Evolutionary conservation across 2,329 filamentous ascomycete species (phyloP).

Genomic region (Pseudocercospora musae): DNA sequence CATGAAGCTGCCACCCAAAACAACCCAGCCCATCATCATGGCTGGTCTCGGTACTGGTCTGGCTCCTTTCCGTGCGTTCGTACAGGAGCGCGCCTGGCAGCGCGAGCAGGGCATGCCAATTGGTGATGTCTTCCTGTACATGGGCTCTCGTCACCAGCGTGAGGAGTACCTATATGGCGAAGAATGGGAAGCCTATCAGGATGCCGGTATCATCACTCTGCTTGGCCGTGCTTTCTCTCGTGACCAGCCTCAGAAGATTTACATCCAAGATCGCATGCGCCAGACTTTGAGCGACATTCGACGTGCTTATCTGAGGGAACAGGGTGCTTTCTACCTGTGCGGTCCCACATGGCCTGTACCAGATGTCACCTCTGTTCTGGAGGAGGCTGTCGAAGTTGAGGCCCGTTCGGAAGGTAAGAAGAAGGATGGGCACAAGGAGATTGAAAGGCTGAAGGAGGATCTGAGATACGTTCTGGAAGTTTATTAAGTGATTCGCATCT

Average conservation of each 20-base stretch:
- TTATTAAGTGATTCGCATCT: slow-evolving; percentile 55
- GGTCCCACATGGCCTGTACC: slow-evolving; percentile 98
- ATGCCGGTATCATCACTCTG: slow-evolving; percentile 90
- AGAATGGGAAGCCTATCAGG: slow-evolving; percentile 98
- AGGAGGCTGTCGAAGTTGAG: slow-evolving; percentile 83
- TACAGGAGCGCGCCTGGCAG: slow-evolving; percentile 96
- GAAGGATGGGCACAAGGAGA: slow-evolving; percentile 61
- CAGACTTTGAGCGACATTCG: slow-evolving; percentile 79
- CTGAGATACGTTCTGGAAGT: slow-evolving; percentile 94
- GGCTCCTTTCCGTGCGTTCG: slow-evolving; percentile 97
- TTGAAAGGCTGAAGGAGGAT: slow-evolving; percentile 95
- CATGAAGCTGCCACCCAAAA: slow-evolving; percentile 91
- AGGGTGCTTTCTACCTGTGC: slow-evolving; percentile 94
- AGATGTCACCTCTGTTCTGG: slow-evolving; percentile 87
- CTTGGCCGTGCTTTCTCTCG: slow-evolving; percentile 92
- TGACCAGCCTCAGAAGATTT: slow-evolving; percentile 97
- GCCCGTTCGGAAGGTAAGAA: slow-evolving; percentile 53
- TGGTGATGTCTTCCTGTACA: slow-evolving; percentile 88
- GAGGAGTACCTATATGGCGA: slow-evolving; percentile 99
- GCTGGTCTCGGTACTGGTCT: slow-evolving; percentile 96
- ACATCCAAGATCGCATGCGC: slow-evolving; percentile 98
- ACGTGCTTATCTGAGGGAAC: slow-evolving; percentile 79
- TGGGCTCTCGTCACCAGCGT: slow-evolving; percentile 93
- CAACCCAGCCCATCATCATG: slow-evolving; percentile 95
- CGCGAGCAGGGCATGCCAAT: slow-evolving; percentile 97